Evolutionary conservation across 768 basidiomycete genomes (phyloP).

Genomic region (Suillus spraguei): DNA sequence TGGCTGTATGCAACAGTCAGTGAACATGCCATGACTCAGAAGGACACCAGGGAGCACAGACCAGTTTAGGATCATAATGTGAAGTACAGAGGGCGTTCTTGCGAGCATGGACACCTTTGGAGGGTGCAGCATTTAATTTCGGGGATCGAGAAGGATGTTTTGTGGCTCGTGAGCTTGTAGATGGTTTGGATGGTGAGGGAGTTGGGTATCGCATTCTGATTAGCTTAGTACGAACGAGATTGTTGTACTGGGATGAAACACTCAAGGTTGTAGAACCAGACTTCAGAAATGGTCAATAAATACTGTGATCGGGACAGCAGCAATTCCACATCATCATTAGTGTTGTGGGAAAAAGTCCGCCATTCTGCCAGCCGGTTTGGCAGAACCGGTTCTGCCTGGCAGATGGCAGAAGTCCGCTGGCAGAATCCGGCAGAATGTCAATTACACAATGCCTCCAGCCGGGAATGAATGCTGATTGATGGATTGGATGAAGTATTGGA

Average conservation of each 20-base stretch:
- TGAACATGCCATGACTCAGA: not conserved
- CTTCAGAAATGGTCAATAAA: not conserved
- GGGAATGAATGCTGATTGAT: too few relatives aligned
- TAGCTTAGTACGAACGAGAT: not conserved
- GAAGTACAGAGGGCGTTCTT: conserved; percentile 10
- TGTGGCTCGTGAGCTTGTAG: conserved; percentile 9
- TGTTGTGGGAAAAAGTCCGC: not conserved
- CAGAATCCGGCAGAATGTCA: too few relatives aligned
- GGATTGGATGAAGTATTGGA: too few relatives aligned
- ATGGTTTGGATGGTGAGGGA: conserved; percentile 12
- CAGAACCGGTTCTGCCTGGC: too few relatives aligned
- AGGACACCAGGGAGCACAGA: not conserved
- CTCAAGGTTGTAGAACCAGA: not conserved
- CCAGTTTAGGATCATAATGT: not conserved
- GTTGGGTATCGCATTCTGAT: conserved; percentile 9
- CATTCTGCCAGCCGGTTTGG: too few relatives aligned
- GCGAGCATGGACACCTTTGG: conserved; percentile 13
- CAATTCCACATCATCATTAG: not conserved
- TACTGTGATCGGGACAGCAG: not conserved
- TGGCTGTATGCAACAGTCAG: conserved; percentile 19
- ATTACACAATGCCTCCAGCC: too few relatives aligned
- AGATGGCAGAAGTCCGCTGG: too few relatives aligned
- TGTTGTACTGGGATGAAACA: not conserved
- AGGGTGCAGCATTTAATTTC: conserved; percentile 6
- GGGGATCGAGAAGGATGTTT: conserved; percentile 21